Percentiles rank a stretch among this genome's conserved stretches.
Evolutionary conservation across 139 green algal species (phyloP).

Genomic region (Tetradesmus lagerheimii): DNA sequence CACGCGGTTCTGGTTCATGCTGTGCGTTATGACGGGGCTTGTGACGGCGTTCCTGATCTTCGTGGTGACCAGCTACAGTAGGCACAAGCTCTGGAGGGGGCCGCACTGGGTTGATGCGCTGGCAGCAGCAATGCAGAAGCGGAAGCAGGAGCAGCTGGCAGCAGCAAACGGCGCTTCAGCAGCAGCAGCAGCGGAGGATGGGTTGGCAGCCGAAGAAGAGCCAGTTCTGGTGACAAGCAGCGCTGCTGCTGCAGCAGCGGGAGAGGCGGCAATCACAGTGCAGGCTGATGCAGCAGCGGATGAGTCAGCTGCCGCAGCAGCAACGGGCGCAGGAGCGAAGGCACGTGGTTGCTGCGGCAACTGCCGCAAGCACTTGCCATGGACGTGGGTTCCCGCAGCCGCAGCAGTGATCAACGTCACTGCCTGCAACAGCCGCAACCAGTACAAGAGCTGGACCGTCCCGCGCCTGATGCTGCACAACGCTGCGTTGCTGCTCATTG

Average conservation of each 20-base stretch:
- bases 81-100: constrained; percentile 29
- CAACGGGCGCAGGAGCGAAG: neutral
- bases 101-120: constrained; percentile 29
- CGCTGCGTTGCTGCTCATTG: neutral
- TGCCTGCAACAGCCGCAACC: constrained; percentile 33
- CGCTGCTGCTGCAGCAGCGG: neutral
- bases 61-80: neutral
- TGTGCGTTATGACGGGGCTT: constrained; percentile 2
- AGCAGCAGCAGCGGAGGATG: neutral
- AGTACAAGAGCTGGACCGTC: neutral
- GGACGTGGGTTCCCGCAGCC: neutral
- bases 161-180: neutral
- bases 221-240: neutral
- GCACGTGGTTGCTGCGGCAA: neutral
- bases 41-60: constrained; percentile 37
- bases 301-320: neutral
- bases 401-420: constrained; percentile 15
- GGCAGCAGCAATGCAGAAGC: neutral
- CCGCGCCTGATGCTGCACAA: neutral
- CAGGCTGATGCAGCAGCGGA: neutral
- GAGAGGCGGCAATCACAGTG: neutral
- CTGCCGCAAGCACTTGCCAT: neutral
- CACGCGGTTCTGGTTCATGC: constrained; percentile 47
- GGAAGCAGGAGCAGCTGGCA: neutral
- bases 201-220: neutral